Percentiles rank a stretch among this genome's conserved stretches.
Evolutionary conservation across 2,329 filamentous ascomycete species (phyloP).

Genomic region (Chaetomium globosum): DNA sequence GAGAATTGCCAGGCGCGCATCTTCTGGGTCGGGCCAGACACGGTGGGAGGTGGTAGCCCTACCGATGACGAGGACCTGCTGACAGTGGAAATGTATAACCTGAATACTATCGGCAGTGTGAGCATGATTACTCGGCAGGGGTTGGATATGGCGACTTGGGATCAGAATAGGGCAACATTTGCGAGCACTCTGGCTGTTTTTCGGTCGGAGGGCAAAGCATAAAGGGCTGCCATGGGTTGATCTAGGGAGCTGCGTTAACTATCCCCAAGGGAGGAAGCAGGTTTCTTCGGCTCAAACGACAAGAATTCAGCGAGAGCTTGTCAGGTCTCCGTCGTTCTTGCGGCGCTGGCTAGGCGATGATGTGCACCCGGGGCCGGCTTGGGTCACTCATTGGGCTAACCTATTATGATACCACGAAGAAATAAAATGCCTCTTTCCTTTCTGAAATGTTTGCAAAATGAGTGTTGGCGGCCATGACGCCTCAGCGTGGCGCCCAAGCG

Average conservation of each 20-base stretch:
- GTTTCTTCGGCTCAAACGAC: background rate
- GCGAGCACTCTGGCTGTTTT: slow-evolving; percentile 42
- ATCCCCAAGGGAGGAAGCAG: background rate
- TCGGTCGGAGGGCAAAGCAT: background rate
- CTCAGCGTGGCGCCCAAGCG: background rate
- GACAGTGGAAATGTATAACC: slow-evolving; percentile 44
- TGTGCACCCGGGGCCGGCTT: background rate
- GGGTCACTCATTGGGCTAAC: background rate
- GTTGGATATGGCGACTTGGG: slow-evolving; percentile 42
- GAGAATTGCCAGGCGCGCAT: slow-evolving; percentile 52
- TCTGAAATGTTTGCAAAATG: background rate
- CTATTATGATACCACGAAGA: background rate
- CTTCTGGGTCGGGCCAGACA: slow-evolving; percentile 35
- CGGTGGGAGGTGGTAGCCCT: slow-evolving; percentile 27
- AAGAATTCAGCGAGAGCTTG: background rate
- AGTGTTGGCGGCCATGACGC: background rate
- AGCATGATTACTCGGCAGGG: slow-evolving; percentile 45
- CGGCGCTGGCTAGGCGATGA: background rate
- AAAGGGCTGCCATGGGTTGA: background rate
- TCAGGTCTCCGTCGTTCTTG: background rate
- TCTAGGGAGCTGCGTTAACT: background rate
- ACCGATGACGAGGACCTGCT: background rate
- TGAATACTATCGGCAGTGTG: slow-evolving; percentile 48
- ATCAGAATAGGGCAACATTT: slow-evolving; percentile 44
- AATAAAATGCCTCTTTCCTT: background rate